Conservation (phyloP, 2,329 filamentous ascomycete genomes). For the Corinectria fuckeliana region DNA sequence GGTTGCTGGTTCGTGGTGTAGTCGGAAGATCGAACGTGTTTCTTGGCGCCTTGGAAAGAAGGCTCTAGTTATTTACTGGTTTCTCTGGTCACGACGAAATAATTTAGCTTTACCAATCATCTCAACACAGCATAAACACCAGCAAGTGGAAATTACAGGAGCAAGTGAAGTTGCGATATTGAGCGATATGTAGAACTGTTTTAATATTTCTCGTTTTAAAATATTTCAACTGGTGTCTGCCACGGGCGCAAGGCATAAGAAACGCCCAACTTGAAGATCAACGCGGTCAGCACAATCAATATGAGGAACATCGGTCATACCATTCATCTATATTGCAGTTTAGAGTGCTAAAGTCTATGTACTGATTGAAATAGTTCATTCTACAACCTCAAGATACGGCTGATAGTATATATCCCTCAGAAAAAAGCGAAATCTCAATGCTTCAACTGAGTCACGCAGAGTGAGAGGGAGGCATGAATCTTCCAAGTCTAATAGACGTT, state of each 20-base stretch:
- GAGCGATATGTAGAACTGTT: no score
- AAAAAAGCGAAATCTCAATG: constrained; percentile 57
- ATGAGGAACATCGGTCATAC: background rate
- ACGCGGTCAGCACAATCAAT: background rate
- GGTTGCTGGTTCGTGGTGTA: constrained; percentile 14
- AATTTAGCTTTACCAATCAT: background rate
- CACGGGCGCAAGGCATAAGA: background rate
- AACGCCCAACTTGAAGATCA: background rate
- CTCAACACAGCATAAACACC: background rate
- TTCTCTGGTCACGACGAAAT: background rate
- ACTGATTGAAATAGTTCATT: background rate
- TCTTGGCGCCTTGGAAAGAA: constrained; percentile 20
- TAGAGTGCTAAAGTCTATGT: background rate
- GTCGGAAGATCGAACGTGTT: constrained; percentile 25
- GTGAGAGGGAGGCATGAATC: constrained; percentile 58
- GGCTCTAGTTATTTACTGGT: constrained; percentile 2
- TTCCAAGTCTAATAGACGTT: constrained; percentile 63
- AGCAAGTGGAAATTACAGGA: background rate
- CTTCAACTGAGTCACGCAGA: constrained; percentile 54
- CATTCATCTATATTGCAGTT: no score
- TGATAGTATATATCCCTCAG: constrained; percentile 50
- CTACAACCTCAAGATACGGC: background rate
- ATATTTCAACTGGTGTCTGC: background rate
- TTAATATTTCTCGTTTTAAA: no score
- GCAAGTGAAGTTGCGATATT: no score